phyloP scores from a whole-genome alignment of 352 stramenopile species.

The Peronospora farinosa region DNA sequence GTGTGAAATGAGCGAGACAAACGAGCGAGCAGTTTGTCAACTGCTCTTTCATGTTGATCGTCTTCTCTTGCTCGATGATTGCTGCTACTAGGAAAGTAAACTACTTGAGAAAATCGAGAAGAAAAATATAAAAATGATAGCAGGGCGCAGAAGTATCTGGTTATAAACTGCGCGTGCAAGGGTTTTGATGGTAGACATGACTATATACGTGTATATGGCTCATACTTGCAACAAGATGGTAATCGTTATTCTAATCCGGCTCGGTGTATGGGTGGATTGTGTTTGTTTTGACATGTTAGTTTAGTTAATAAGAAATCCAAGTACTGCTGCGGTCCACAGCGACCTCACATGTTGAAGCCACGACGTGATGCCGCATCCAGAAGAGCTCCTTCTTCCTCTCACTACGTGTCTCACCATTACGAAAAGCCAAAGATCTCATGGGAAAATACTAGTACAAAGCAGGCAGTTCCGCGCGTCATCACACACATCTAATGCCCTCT shows the following conservation, averaged over 20 bases:
- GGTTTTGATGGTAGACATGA: too few relatives aligned
- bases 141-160: too few relatives aligned
- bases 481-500: constrained; percentile 49
- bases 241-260: background rate
- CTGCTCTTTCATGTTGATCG: too few relatives aligned
- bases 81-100: background rate
- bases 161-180: background rate
- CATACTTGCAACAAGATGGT: background rate
- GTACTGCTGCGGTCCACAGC: constrained; percentile 7
- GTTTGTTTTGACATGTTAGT: constrained; percentile 31
- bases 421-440: constrained; percentile 42
- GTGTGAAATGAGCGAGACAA: constrained; percentile 3
- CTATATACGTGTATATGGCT: background rate
- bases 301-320: constrained; percentile 47
- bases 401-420: constrained; percentile 40
- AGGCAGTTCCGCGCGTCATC: constrained; percentile 35
- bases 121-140: background rate
- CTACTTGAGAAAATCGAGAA: constrained; percentile 8
- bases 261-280: constrained; percentile 3
- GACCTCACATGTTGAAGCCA: constrained; percentile 10
- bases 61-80: too few relatives aligned
- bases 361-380: constrained; percentile 8
- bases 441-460: constrained; percentile 61
- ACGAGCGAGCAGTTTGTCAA: background rate
- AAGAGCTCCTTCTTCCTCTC: constrained; percentile 28